Evolutionary conservation across 352 stramenopile genomes (phyloP), one percentile per base, ranked within the genome.

Genomic region (Globisporangium polare): DNA sequence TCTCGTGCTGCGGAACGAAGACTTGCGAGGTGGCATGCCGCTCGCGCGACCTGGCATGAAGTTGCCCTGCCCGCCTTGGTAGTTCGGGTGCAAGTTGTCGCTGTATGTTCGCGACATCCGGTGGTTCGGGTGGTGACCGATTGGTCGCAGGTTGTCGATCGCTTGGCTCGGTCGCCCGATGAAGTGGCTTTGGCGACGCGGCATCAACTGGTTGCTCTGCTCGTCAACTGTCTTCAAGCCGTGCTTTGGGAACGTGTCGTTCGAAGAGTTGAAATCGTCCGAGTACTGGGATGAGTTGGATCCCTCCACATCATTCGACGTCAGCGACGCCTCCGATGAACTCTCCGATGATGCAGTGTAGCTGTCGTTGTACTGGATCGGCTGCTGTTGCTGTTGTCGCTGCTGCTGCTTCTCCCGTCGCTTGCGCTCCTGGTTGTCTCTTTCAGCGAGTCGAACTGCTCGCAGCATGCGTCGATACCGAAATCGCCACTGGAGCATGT

Each of bases 271-370:
- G 8, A 75, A 62, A 54, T 91, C 79, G n/a, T 89, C 79, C 43
- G 79, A 90, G 53, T 86, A 80, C 13, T 74, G 73, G 13, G 82
- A 88, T 29, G 84, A 89, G 6, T 71, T 69, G 57, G 83, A 73
- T 17, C 79, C 80, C 68, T 91, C 84, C 18, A 90, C 78, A 51
- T 92, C 84, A 55, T 94, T 87, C 9, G 80, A 91, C 0, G 75
- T 80, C 49, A 90, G 49, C 0, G 80, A 90, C 7, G 73, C 60
- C 26, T 83, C 72, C 2, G 73, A 83, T 15, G 83, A 92, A 24
- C 73, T 89, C 17, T 84, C 72, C 3, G 80, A 90, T 29, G 84
- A 94, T 4, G 78, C 82, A 0, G 81, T 91, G 26, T 86, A 80
- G 65, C 80, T 90, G 63, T 88, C 81, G 2, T 72, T 75, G 65